phyloP scores from a whole-genome alignment of 352 stramenopile genomes.

The Phytophthora litchii region DNA sequence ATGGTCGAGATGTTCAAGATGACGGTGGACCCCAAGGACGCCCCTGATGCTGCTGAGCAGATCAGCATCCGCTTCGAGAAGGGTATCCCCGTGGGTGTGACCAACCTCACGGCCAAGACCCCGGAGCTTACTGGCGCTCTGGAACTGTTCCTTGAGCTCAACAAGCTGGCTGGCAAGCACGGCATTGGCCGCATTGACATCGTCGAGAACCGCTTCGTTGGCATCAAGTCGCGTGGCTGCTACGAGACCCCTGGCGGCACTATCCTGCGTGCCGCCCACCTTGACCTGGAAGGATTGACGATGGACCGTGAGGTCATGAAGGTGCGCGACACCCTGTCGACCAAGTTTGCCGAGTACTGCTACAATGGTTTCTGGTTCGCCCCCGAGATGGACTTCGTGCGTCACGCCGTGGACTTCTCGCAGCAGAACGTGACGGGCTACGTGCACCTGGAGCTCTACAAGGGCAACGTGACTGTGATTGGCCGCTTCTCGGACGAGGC shows the following conservation, averaged over 20 bases:
- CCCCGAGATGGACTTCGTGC: constrained; percentile 99
- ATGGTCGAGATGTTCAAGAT: constrained; percentile 99
- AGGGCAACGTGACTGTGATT: constrained; percentile 96
- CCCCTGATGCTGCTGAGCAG: constrained; percentile 89
- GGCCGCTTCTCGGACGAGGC: constrained; percentile 92
- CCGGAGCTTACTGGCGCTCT: constrained; percentile 92
- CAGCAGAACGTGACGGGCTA: constrained; percentile 95
- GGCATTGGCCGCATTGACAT: constrained; percentile 98
- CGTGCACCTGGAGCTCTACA: constrained; percentile 97
- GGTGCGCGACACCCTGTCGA: constrained; percentile 91
- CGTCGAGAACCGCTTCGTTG: constrained; percentile 99
- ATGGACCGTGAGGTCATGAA: constrained; percentile 98
- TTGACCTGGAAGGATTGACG: constrained; percentile 95
- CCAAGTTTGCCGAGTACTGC: constrained; percentile 97
- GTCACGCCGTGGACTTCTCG: constrained; percentile 93
- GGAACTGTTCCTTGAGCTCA: constrained; percentile 97
- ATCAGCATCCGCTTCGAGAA: constrained; percentile 96
- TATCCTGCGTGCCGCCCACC: constrained; percentile 88
- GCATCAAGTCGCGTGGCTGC: constrained; percentile 98
- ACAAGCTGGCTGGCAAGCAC: constrained; percentile 97
- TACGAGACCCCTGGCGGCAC: constrained; percentile 99
- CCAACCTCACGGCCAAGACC: constrained; percentile 89
- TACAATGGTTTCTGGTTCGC: constrained; percentile 99
- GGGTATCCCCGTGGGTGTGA: constrained; percentile 93
- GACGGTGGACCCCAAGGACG: constrained; percentile 95